Conservation (phyloP, 768 basidiomycete genomes). For the Lactifluus rugatus region DNA sequence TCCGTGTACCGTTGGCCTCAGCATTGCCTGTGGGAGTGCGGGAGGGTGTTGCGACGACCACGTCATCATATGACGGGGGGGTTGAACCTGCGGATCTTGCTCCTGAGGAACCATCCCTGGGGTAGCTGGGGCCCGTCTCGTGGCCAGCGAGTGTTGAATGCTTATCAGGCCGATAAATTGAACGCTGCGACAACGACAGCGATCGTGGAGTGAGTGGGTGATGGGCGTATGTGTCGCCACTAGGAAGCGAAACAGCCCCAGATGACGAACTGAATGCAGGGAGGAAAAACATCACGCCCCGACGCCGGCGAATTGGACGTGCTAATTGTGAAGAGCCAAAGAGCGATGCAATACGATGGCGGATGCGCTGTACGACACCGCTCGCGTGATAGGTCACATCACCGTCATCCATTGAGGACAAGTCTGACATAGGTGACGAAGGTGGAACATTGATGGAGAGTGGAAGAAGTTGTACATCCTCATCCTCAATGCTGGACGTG, state of each 20-base stretch:
- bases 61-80: slow-evolving; percentile 16
- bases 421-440: slow-evolving; percentile 41
- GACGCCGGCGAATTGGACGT: slow-evolving; percentile 28
- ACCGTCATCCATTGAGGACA: slow-evolving; percentile 34
- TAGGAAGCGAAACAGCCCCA: slow-evolving; percentile 24
- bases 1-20: slow-evolving; percentile 12
- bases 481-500: slow-evolving; percentile 26
- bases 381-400: slow-evolving; percentile 37
- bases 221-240: not conserved
- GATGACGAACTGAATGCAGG: slow-evolving; percentile 54
- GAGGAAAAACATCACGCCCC: slow-evolving; percentile 66
- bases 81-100: not conserved
- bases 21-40: not conserved
- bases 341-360: slow-evolving; percentile 45
- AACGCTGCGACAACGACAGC: slow-evolving; percentile 11
- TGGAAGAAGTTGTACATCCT: slow-evolving; percentile 43
- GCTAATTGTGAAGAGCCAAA: slow-evolving; percentile 23
- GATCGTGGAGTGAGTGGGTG: not conserved
- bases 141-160: not conserved
- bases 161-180: slow-evolving; percentile 11
- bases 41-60: not conserved
- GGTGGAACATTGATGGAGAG: slow-evolving; percentile 52
- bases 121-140: not conserved
- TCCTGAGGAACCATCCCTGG: not conserved
- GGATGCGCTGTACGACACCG: slow-evolving; percentile 41